These are phyloP conservation scores for Diaporthe eres DNA, from an alignment of 2,329 filamentous ascomycete species.

Conservation along the genomic window DNA sequence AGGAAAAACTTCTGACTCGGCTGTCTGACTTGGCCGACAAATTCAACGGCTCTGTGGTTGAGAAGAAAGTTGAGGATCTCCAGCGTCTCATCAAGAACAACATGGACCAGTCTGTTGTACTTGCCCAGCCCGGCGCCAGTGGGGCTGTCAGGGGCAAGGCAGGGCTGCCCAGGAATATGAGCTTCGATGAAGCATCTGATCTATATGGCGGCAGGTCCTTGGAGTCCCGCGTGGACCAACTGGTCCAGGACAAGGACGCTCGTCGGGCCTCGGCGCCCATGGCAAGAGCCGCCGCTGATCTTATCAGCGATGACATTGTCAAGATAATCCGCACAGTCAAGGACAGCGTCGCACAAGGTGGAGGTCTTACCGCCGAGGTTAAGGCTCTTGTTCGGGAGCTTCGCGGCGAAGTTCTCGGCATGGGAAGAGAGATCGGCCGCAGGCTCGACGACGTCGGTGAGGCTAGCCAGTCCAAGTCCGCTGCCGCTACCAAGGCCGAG, in stretches of 20 bases:
- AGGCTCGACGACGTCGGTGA: slow-evolving; percentile 80
- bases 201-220: slow-evolving; percentile 27
- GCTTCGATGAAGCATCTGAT: slow-evolving; percentile 57
- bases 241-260: slow-evolving; percentile 58
- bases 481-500: slow-evolving; percentile 75
- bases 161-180: slow-evolving; percentile 53
- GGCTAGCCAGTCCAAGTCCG: slow-evolving; percentile 61
- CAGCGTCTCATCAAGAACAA: slow-evolving; percentile 72
- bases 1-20: slow-evolving; percentile 78
- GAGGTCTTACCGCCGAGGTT: slow-evolving; percentile 90
- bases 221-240: slow-evolving; percentile 55
- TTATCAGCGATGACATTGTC: slow-evolving; percentile 83
- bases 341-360: slow-evolving; percentile 89
- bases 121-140: slow-evolving; percentile 47
- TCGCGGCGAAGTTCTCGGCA: slow-evolving; percentile 91
- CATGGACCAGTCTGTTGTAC: slow-evolving; percentile 60
- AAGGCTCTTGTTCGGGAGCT: slow-evolving; percentile 92
- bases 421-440: slow-evolving; percentile 91
- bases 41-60: slow-evolving; percentile 73
- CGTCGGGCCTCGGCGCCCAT: slow-evolving; percentile 61
- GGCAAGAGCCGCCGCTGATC: slow-evolving; percentile 63
- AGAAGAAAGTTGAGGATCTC: slow-evolving; percentile 77
- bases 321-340: slow-evolving; percentile 89
- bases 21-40: slow-evolving; percentile 82
- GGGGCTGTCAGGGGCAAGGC: slow-evolving; percentile 46